A percentile compares a stretch with the other conserved stretches of the same genome.
Evolutionary conservation across 1,284 basidiomycete species (phyloP).

Genomic region (Tylopilus sp.): DNA sequence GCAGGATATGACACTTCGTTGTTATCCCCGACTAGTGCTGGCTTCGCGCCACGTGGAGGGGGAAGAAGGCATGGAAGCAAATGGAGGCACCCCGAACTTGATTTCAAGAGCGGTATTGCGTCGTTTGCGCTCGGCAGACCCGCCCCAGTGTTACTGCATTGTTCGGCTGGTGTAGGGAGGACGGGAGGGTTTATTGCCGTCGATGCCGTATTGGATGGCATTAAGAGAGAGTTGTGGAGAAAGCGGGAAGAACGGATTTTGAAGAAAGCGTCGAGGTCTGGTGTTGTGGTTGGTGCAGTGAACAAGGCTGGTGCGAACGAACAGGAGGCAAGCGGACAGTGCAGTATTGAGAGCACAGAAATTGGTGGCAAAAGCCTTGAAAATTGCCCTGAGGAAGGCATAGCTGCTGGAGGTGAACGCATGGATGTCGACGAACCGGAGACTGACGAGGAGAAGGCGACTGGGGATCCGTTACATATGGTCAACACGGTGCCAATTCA

Average conservation of each 20-base stretch:
- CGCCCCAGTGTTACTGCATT: constrained; percentile 68
- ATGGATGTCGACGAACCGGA: constrained; percentile 29
- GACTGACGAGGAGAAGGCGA: not conserved
- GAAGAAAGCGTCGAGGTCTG: constrained; percentile 2
- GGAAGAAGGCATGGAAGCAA: constrained; percentile 22
- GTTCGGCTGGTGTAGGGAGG: constrained; percentile 88
- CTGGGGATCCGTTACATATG: constrained; percentile 3
- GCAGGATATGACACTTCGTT: constrained; percentile 6
- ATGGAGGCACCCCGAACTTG: constrained; percentile 37
- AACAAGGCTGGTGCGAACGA: not conserved
- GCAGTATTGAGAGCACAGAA: constrained; percentile 8
- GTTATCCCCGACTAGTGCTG: constrained; percentile 17
- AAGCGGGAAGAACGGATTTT: constrained; percentile 15
- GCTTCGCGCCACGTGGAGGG: constrained; percentile 7
- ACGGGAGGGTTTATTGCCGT: constrained; percentile 91
- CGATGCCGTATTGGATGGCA: constrained; percentile 79
- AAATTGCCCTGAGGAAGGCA: constrained; percentile 3
- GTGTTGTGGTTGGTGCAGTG: not conserved
- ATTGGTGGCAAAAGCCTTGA: constrained; percentile 1
- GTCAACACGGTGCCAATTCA: constrained; percentile 29
- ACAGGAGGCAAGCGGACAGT: not conserved
- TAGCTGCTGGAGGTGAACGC: constrained; percentile 6
- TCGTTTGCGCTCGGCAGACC: constrained; percentile 43
- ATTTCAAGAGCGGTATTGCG: constrained; percentile 50
- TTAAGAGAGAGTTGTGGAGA: constrained; percentile 60